A percentile compares a stretch with the other conserved stretches of the same genome.
Evolutionary conservation across 805 yeast species (phyloP).

Genomic region (Ogataea henricii): DNA sequence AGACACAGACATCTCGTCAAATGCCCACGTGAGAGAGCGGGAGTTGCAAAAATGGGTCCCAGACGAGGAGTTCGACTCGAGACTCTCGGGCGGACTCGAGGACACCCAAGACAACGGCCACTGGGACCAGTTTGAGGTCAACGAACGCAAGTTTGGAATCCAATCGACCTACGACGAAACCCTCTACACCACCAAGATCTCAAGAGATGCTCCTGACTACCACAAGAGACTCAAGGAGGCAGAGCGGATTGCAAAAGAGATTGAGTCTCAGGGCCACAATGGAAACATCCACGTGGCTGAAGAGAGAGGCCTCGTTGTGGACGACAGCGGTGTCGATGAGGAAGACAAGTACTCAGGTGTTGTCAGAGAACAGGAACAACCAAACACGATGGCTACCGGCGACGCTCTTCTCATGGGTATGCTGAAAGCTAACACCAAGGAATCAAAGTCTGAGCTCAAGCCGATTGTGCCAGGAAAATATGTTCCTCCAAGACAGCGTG

Average conservation of each 20-base stretch:
- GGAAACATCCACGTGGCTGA: conserved; percentile 85
- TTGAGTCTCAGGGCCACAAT: conserved; percentile 62
- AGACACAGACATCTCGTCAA: conserved; percentile 78
- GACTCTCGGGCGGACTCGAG: conserved; percentile 37
- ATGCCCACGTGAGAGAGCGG: conserved; percentile 55
- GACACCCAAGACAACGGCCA: conserved; percentile 30
- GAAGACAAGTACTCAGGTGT: conserved; percentile 97
- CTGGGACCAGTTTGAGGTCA: conserved; percentile 97
- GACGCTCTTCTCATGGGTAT: conserved; percentile 33
- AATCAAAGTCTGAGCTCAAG: conserved; percentile 26
- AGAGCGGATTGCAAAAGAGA: conserved; percentile 77
- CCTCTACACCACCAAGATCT: conserved; percentile 77
- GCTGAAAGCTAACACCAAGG: conserved; percentile 26
- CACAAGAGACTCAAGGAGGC: conserved; percentile 66
- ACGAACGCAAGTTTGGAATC: conserved; percentile 86
- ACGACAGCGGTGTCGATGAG: conserved; percentile 88
- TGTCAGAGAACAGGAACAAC: conserved; percentile 46
- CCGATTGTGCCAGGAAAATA: conserved; percentile 43
- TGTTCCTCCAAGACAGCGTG: conserved; percentile 59
- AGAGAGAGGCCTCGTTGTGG: conserved; percentile 78
- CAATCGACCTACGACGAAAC: conserved; percentile 82
- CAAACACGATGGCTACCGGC: conserved; percentile 15
- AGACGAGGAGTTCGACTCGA: conserved; percentile 41
- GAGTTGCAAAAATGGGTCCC: conserved; percentile 87
- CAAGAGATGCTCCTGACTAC: conserved; percentile 74